Evolutionary conservation across 768 basidiomycete genomes (phyloP), one percentile per base, ranked within the genome.

Genomic region (Podaxis sp.): DNA sequence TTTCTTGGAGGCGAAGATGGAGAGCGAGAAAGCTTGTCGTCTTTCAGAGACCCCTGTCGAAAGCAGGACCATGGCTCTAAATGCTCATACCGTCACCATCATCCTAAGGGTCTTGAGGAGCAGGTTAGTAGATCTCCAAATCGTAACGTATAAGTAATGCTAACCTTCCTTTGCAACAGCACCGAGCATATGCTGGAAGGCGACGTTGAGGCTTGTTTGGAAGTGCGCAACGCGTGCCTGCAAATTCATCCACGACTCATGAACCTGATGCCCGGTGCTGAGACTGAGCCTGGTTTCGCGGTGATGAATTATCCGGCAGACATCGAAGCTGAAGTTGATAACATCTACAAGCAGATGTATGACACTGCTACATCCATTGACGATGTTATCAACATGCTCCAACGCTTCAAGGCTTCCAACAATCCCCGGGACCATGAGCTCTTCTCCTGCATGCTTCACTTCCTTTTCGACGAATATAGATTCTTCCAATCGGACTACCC

Each of bases 371-470:
- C 94, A 60, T 85, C 93, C 61, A 94, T 99, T 69, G 96, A 99
- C 73, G 93, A 96, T 65, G 95, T 99, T 66, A 92, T 98, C 65
- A 77, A 84, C 28, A 87, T 95, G 77, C 87, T 99, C 28, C 90
- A 93, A 75, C 85, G 88, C 59, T 86, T 88, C 79, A 95, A 96
- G 72, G 85, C 84, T 55, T 96, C 95, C 33, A 82, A 85, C 36
- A 92, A 90, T 68, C 77, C 88, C 51, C 87, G 88, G 61, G 95
- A 98, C 68, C 94, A 96, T 73, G 95, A 99, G 76, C 87, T 97
- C 65, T 98, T 98, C 72, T 97, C 95, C n/a, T 98, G 95, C 85
- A 97, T 97, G 88, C 89, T 99, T 56, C 96, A 98, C 79, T 96
- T 97, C 82, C 86, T 99, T 49, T 98, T 99, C 77, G 97, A 99